Conservation (phyloP, 345 rosid genomes). For the Cardamine chenopodiifolia region DNA sequence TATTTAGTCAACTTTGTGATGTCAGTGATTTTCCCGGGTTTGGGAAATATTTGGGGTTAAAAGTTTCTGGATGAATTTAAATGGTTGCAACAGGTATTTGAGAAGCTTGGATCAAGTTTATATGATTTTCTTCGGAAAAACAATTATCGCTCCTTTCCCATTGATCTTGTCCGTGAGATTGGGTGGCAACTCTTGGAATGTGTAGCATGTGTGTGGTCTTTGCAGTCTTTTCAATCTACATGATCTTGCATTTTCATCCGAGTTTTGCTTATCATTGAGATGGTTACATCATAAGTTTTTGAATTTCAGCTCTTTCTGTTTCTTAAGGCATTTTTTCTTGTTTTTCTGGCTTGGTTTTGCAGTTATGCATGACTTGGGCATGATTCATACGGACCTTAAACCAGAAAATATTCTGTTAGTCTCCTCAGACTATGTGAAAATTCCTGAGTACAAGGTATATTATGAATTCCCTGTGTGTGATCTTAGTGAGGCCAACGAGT, state of each 20-base stretch:
- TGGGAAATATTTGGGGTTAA: conserved; percentile 64
- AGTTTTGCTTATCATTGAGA: conserved; percentile 32
- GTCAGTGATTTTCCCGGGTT: conserved; percentile 65
- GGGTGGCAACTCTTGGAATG: conserved; percentile 99
- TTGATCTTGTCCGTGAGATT: conserved; percentile 98
- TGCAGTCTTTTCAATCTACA: conserved; percentile 51
- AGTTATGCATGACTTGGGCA: conserved; percentile 88
- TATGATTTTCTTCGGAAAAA: conserved; percentile 98
- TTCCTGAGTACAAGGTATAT: conserved; percentile 80
- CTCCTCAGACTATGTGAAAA: conserved; percentile 73
- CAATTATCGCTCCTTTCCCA: conserved; percentile 97
- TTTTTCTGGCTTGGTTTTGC: conserved; percentile 33
- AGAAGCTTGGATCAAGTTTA: conserved; percentile 99
- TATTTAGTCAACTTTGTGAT: conserved; percentile 58
- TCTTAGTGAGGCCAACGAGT: not conserved
- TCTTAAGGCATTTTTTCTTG: not conserved
- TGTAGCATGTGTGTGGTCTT: conserved; percentile 97
- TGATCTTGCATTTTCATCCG: conserved; percentile 30
- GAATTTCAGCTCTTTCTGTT: not conserved
- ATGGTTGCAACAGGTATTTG: conserved; percentile 95
- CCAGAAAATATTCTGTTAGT: conserved; percentile 84
- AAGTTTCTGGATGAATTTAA: conserved; percentile 67
- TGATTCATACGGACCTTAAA: conserved; percentile 88
- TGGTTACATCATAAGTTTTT: conserved; percentile 5
- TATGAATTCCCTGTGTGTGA: not conserved